Conservation (phyloP, 768 basidiomycete species). For the Pleurotus citrinopileatus region DNA sequence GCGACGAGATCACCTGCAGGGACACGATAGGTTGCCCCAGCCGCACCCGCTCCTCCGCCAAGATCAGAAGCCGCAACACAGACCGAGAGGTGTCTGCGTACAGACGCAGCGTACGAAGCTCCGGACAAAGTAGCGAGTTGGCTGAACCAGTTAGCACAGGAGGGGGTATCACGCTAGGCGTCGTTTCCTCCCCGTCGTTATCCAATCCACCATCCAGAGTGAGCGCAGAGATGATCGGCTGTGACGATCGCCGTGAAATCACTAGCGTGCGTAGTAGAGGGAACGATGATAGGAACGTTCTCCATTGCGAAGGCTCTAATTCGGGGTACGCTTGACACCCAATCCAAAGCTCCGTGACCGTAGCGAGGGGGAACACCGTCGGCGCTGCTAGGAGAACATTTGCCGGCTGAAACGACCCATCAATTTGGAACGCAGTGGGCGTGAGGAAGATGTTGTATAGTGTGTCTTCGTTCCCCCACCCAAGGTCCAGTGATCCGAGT, state of each 20-base stretch:
- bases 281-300: background rate
- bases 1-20: slow-evolving; percentile 3
- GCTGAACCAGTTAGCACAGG: background rate
- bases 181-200: background rate
- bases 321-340: slow-evolving; percentile 4
- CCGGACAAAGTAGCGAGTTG: background rate
- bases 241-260: slow-evolving; percentile 3
- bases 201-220: background rate
- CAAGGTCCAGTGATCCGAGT: slow-evolving; percentile 4
- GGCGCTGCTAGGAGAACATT: background rate
- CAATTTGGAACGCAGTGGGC: slow-evolving; percentile 1
- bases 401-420: background rate
- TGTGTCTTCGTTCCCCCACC: slow-evolving; percentile 7
- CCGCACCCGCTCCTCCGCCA: slow-evolving; percentile 3
- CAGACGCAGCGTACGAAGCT: slow-evolving; percentile 1
- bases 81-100: slow-evolving; percentile 9
- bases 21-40: background rate
- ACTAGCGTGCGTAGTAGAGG: slow-evolving; percentile 1
- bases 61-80: slow-evolving; percentile 1
- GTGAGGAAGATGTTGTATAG: slow-evolving; percentile 7
- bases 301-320: background rate
- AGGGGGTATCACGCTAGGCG: background rate
- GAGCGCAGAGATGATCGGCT: slow-evolving; percentile 5
- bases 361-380: background rate
- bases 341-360: slow-evolving; percentile 3